A percentile compares a stretch with the other conserved stretches of the same genome.
Evolutionary conservation across 352 stramenopile species (phyloP).

Genomic region (Globisporangium nagaii): DNA sequence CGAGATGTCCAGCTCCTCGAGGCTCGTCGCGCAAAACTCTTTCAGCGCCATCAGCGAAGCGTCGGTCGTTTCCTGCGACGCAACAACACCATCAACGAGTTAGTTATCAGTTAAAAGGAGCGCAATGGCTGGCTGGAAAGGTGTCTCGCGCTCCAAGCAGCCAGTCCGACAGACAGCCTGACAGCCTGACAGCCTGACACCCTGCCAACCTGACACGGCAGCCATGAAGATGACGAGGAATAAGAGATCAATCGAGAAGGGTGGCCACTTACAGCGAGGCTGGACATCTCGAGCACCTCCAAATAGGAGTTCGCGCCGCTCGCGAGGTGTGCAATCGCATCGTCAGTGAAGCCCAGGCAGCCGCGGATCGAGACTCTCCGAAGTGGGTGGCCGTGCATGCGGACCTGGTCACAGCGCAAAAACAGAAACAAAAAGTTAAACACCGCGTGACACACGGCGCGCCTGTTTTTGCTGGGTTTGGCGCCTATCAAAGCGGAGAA

Average conservation of each 20-base stretch:
- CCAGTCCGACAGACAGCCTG: no score
- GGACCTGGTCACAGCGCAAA: slow-evolving; percentile 22
- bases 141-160: no score
- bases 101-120: no score
- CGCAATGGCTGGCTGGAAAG: no score
- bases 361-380: slow-evolving; percentile 50
- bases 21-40: slow-evolving; percentile 34
- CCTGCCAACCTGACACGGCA: neutral
- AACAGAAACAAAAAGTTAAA: neutral
- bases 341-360: slow-evolving; percentile 56
- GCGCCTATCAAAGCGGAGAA: neutral
- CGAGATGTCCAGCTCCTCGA: slow-evolving; percentile 62
- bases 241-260: neutral
- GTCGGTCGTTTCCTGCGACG: slow-evolving; percentile 57
- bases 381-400: slow-evolving; percentile 44
- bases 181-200: no score
- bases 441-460: neutral
- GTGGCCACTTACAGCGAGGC: slow-evolving; percentile 43
- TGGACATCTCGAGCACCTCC: slow-evolving; percentile 67
- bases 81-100: neutral
- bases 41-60: slow-evolving; percentile 40
- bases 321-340: slow-evolving; percentile 49
- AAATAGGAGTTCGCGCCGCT: slow-evolving; percentile 53
- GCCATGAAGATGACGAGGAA: neutral
- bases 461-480: neutral